phyloP scores from a whole-genome alignment of 805 yeast genomes.

The Suhomyces sp. region DNA sequence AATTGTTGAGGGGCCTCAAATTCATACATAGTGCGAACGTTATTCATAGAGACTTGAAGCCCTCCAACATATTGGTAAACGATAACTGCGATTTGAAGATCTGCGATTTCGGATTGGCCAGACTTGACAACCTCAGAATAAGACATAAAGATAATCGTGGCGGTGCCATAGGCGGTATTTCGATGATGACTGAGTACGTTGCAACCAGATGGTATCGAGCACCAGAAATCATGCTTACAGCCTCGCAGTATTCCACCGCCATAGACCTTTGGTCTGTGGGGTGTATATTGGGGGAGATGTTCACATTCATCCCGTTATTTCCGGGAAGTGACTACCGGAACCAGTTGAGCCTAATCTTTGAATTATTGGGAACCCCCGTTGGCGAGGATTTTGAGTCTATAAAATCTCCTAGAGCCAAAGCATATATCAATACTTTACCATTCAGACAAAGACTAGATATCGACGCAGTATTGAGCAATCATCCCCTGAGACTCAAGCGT shows the following conservation, averaged over 20 bases:
- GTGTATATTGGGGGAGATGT: slow-evolving; percentile 71
- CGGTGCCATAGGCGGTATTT: slow-evolving; percentile 16
- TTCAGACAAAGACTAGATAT: slow-evolving; percentile 16
- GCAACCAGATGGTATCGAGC: slow-evolving; percentile 87
- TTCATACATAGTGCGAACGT: slow-evolving; percentile 71
- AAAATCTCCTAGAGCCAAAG: slow-evolving; percentile 23
- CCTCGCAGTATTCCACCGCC: slow-evolving; percentile 69
- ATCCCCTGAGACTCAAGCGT: slow-evolving; percentile 17
- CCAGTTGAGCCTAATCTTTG: slow-evolving; percentile 64
- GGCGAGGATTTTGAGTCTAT: slow-evolving; percentile 16
- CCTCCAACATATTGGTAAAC: slow-evolving; percentile 65
- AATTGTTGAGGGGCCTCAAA: slow-evolving; percentile 66
- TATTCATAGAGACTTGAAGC: slow-evolving; percentile 74
- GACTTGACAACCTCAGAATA: slow-evolving; percentile 48
- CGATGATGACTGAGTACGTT: slow-evolving; percentile 73
- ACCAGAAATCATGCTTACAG: slow-evolving; percentile 76
- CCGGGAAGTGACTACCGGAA: slow-evolving; percentile 75
- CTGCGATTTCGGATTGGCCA: slow-evolving; percentile 76
- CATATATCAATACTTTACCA: slow-evolving; percentile 26
- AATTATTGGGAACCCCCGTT: slow-evolving; percentile 67
- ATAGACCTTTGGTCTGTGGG: slow-evolving; percentile 83
- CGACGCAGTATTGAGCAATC: slow-evolving; percentile 14
- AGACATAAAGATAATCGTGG: slow-evolving; percentile 12
- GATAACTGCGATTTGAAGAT: slow-evolving; percentile 71
- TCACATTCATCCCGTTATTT: slow-evolving; percentile 58